Base-by-base conservation (phyloP, 192 early-diverging fungal genomes). In the Backusella australiensis region DNA sequence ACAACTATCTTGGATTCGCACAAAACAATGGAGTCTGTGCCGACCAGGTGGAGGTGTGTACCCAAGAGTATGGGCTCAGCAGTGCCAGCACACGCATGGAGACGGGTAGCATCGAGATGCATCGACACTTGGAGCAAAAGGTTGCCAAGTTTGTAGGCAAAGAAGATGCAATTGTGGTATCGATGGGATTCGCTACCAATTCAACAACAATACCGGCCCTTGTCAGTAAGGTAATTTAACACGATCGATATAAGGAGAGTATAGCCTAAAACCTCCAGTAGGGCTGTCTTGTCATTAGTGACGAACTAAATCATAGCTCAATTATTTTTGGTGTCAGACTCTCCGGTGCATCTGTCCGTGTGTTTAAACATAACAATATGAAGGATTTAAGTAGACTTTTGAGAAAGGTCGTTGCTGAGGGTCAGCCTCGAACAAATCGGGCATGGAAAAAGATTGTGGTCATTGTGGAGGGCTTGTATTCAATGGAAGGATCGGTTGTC, bases 381-480 rank as follows among this genome's bases (percentile, higher is more conserved):
- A 75, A 74, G 12, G 90, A 93, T 73, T 80, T 97, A 34, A 93
- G 95, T 66, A 69, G 75, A 53, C 86, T 93, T 21, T 86, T 97
- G 68, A 89, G 94, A 23, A 86, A 92, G 68, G 88, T 90, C 72
- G 95, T 96, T 69, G 79, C 94, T 19, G 91, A 94, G 78, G 96
- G 96, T 32, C 96, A 97, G 83, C 95, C 95, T 29, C 89, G 96
- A 42, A 97, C 95, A 7, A 93, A 96, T 77, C 85, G 96, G 26
- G 95, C 94, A 11, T 97, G 96, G 96, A 96, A 96, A 83, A 97
- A 96, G 85, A 97, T 97, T 78, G 84, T 97, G 52, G 89, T 97
- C 4, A 87, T 97, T 26, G 93, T 96, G 21, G 95, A 97, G 78
- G 94, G 94, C 46, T 84, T 97, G 34, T 97, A 97, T 81, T 94